These are phyloP conservation scores for Inga laurina DNA, from an alignment of 306 rosid species.

Conservation along the genomic window DNA sequence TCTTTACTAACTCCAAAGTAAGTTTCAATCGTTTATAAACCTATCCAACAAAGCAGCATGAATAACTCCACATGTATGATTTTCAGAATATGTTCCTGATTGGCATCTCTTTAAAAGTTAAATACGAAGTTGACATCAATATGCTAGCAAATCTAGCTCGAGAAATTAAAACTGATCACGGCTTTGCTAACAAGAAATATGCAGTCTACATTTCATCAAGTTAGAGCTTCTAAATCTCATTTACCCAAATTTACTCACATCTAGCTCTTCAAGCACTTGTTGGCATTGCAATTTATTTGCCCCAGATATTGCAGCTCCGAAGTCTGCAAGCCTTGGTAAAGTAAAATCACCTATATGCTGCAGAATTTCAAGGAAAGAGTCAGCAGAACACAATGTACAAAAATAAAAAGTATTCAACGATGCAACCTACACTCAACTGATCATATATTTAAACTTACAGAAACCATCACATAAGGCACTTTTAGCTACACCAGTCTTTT, in stretches of 20 bases:
- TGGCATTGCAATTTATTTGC: constrained; percentile 97
- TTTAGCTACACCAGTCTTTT: background rate
- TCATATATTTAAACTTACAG: constrained; percentile 5
- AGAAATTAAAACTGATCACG: constrained; percentile 20
- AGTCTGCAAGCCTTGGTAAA: constrained; percentile 94
- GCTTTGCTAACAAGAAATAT: background rate
- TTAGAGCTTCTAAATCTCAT: constrained; percentile 17
- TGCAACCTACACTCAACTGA: background rate
- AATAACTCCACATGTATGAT: constrained; percentile 22
- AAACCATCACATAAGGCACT: constrained; percentile 21
- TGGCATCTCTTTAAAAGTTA: constrained; percentile 14
- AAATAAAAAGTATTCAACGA: constrained; percentile 1
- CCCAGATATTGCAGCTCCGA: constrained; percentile 99
- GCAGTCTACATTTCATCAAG: constrained; percentile 13
- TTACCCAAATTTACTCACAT: constrained; percentile 60
- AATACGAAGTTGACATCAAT: background rate
- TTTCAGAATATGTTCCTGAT: constrained; percentile 2
- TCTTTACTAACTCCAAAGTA: constrained; percentile 91
- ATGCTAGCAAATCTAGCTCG: constrained; percentile 2
- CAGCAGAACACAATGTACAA: constrained; percentile 9
- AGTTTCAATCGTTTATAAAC: constrained; percentile 89
- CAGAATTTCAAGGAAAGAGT: constrained; percentile 37
- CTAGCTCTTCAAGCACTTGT: constrained; percentile 97
- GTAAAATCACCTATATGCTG: constrained; percentile 99
- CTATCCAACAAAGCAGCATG: constrained; percentile 46